A percentile compares a stretch with the other conserved stretches of the same genome.
Evolutionary conservation across 495 filamentous ascomycete species (phyloP).

Genomic region (Penicillium macrosclerotiorum): DNA sequence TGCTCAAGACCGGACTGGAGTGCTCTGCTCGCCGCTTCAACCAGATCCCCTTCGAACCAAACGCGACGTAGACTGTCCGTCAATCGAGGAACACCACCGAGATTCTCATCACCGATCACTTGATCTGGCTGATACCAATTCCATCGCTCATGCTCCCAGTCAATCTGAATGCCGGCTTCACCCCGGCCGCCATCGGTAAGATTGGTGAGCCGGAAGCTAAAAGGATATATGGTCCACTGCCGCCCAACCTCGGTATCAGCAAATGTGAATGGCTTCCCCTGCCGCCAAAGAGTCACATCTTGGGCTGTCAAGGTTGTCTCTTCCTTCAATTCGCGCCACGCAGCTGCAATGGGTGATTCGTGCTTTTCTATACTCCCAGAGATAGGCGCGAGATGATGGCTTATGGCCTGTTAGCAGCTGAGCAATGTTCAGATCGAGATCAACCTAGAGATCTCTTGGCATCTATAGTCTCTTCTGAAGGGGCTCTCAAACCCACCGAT

Average conservation of each 20-base stretch:
- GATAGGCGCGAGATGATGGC: conserved; percentile 57
- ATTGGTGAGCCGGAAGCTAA: conserved; percentile 53
- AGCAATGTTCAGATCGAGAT: not conserved
- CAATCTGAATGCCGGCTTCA: conserved; percentile 46
- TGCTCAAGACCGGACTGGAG: conserved; percentile 44
- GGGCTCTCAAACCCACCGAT: not conserved
- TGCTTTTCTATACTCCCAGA: conserved; percentile 54
- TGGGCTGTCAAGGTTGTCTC: conserved; percentile 53
- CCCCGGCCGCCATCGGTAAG: conserved; percentile 18
- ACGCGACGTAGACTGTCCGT: conserved; percentile 55
- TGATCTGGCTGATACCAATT: conserved; percentile 52
- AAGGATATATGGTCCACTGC: conserved; percentile 63
- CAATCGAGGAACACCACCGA: conserved; percentile 55
- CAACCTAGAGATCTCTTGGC: conserved; percentile 51
- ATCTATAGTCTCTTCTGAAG: too few relatives aligned
- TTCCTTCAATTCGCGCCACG: conserved; percentile 62
- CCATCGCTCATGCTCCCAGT: conserved; percentile 64
- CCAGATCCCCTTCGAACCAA: conserved; percentile 52
- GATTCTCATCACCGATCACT: conserved; percentile 36
- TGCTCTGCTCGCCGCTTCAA: conserved; percentile 34
- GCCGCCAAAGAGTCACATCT: conserved; percentile 50
- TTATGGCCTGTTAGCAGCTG: conserved; percentile 11
- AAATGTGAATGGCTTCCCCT: conserved; percentile 59
- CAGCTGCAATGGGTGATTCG: conserved; percentile 53
- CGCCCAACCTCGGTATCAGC: conserved; percentile 48